A percentile compares a stretch with the other conserved stretches of the same genome.
These are phyloP conservation scores for Paramecium sonneborni DNA, from an alignment of 73 alveolate genomes.

Conservation along the genomic window DNA sequence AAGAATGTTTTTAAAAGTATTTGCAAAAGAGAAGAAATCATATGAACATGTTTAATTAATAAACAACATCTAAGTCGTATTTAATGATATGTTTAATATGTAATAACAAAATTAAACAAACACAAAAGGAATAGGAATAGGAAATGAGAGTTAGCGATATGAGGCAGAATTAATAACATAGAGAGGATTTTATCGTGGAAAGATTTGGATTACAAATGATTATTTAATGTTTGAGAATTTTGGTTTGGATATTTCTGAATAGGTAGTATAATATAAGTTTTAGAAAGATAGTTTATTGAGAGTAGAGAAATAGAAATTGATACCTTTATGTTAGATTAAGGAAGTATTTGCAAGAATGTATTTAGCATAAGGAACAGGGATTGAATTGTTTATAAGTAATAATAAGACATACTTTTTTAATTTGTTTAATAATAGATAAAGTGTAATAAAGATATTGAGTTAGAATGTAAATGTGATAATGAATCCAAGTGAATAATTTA, in stretches of 20 bases:
- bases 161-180: slow-evolving; percentile 8
- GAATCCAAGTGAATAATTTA: slow-evolving; percentile 71
- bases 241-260: not conserved
- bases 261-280: not conserved
- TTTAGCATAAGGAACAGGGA: slow-evolving; percentile 64
- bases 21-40: slow-evolving; percentile 10
- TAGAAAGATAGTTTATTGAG: slow-evolving; percentile 5
- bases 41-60: slow-evolving; percentile 9
- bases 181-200: slow-evolving; percentile 36
- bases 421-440: slow-evolving; percentile 38
- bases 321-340: slow-evolving; percentile 7
- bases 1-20: slow-evolving; percentile 43
- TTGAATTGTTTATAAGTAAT: slow-evolving; percentile 64
- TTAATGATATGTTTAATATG: not conserved
- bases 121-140: not conserved
- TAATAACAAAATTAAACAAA: not conserved
- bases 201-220: not conserved
- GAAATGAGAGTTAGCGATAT: not conserved
- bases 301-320: slow-evolving; percentile 49
- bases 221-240: slow-evolving; percentile 52
- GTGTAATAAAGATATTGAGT: not conserved
- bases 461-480: slow-evolving; percentile 1
- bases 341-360: slow-evolving; percentile 67
- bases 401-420: slow-evolving; percentile 64
- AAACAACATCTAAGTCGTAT: not conserved